A percentile compares a stretch with the other conserved stretches of the same genome.
These are phyloP conservation scores for Skeletonema marinoi DNA, from an alignment of 108 stramenopile species.

Conservation along the genomic window DNA sequence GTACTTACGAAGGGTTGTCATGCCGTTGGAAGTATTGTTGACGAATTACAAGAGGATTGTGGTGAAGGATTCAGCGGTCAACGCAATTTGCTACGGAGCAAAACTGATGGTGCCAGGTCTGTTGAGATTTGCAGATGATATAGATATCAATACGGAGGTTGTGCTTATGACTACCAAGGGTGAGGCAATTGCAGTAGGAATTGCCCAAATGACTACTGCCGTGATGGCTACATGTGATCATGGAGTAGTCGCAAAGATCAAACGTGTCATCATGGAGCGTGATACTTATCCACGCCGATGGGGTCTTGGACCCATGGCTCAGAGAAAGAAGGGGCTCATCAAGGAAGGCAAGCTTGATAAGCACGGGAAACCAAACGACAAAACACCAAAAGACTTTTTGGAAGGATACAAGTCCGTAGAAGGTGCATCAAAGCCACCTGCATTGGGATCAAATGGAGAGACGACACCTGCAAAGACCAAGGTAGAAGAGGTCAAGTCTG, in stretches of 20 bases:
- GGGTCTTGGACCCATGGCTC: constrained; percentile 99
- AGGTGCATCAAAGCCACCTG: constrained; percentile 63
- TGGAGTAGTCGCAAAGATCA: constrained; percentile 99
- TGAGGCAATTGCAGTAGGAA: constrained; percentile 98
- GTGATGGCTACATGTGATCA: constrained; percentile 99
- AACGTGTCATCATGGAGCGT: constrained; percentile 99
- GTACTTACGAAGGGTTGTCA: constrained; percentile 96
- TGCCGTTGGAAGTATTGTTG: constrained; percentile 96
- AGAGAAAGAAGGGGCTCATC: constrained; percentile 96
- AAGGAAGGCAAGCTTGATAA: constrained; percentile 99
- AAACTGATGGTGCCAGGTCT: constrained; percentile 99
- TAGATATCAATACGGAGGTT: constrained; percentile 97
- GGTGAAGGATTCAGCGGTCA: constrained; percentile 99
- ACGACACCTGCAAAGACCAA: constrained; percentile 17
- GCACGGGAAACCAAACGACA: constrained; percentile 96
- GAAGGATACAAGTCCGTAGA: constrained; percentile 78
- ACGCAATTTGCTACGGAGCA: constrained; percentile 99
- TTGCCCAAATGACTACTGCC: constrained; percentile 99
- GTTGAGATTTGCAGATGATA: constrained; percentile 97
- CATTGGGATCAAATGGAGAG: constrained; percentile 28
- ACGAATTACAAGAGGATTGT: constrained; percentile 98
- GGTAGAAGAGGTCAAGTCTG: constrained; percentile 12
- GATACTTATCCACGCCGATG: constrained; percentile 99
- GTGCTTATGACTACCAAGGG: constrained; percentile 99
- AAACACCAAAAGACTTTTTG: constrained; percentile 94